Evolutionary conservation across 106 monocot genomes (phyloP).

Genomic region (Allium sativum): DNA sequence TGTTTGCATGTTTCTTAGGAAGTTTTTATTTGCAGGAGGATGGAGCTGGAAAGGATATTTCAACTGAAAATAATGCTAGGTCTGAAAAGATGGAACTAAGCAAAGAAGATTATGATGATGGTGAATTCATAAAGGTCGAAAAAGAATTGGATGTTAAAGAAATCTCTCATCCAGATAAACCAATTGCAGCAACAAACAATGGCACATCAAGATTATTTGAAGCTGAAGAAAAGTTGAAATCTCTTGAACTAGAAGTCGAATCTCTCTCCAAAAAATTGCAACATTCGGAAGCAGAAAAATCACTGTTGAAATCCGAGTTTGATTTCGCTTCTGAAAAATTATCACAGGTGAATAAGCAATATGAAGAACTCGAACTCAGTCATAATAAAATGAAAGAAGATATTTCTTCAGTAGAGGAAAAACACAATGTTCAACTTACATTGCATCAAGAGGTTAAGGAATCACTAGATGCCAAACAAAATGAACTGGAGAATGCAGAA

Average conservation of each 20-base stretch:
- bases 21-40: constrained; percentile 24
- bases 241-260: constrained; percentile 36
- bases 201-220: constrained; percentile 6
- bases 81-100: constrained; percentile 14
- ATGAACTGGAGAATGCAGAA: constrained; percentile 35
- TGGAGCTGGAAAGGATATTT: constrained; percentile 18
- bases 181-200: constrained; percentile 1
- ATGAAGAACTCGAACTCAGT: constrained; percentile 37
- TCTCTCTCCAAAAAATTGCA: constrained; percentile 23
- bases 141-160: constrained; percentile 33
- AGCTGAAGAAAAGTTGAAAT: constrained; percentile 33
- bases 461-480: constrained; percentile 25
- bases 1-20: background rate
- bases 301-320: constrained; percentile 26
- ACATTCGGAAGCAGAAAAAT: constrained; percentile 48
- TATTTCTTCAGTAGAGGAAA: constrained; percentile 26
- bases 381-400: constrained; percentile 35
- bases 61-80: constrained; percentile 17
- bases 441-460: constrained; percentile 48
- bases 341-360: constrained; percentile 41
- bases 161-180: constrained; percentile 11
- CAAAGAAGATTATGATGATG: constrained; percentile 33
- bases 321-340: constrained; percentile 35
- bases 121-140: constrained; percentile 35
- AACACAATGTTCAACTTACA: constrained; percentile 34